Evolutionary conservation across 2,329 filamentous ascomycete species (phyloP).

Genomic region (Paraconiothyrium sp.): DNA sequence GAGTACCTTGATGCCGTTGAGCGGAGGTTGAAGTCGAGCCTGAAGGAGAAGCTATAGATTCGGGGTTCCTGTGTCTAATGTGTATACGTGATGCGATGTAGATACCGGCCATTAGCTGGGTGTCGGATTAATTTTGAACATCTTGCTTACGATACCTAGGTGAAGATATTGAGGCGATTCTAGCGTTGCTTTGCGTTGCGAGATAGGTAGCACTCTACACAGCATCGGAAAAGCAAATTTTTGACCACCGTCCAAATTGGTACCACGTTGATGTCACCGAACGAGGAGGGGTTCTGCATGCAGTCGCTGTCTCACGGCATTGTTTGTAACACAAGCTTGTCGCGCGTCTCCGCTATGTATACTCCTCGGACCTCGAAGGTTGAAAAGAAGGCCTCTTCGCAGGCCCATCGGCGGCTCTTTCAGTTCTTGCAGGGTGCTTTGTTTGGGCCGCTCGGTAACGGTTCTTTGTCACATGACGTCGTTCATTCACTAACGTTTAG

Average conservation of each 20-base stretch:
- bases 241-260: not conserved
- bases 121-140: not conserved
- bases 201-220: slow-evolving; percentile 8
- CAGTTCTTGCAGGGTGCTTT: not conserved
- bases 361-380: not conserved
- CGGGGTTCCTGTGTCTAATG: not conserved
- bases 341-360: not conserved
- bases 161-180: not conserved
- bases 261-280: not conserved
- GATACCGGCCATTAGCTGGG: slow-evolving; percentile 1
- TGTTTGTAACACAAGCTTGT: slow-evolving; percentile 19
- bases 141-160: slow-evolving; percentile 12
- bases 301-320: slow-evolving; percentile 15
- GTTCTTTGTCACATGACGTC: slow-evolving; percentile 4
- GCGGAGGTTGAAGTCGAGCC: slow-evolving; percentile 80
- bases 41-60: slow-evolving; percentile 78
- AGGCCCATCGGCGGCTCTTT: not conserved
- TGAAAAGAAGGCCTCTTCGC: slow-evolving; percentile 6
- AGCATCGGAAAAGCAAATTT: not conserved
- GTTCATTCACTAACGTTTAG: slow-evolving; percentile 11
- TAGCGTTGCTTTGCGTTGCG: slow-evolving; percentile 12
- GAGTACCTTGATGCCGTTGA: slow-evolving; percentile 93
- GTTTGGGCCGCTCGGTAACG: not conserved
- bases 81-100: slow-evolving; percentile 12
- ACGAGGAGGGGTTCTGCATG: slow-evolving; percentile 7